Evolutionary conservation across 2,329 filamentous ascomycete species (phyloP), one percentile per base, ranked within the genome.

Genomic region (Colletotrichum tamarilloi): DNA sequence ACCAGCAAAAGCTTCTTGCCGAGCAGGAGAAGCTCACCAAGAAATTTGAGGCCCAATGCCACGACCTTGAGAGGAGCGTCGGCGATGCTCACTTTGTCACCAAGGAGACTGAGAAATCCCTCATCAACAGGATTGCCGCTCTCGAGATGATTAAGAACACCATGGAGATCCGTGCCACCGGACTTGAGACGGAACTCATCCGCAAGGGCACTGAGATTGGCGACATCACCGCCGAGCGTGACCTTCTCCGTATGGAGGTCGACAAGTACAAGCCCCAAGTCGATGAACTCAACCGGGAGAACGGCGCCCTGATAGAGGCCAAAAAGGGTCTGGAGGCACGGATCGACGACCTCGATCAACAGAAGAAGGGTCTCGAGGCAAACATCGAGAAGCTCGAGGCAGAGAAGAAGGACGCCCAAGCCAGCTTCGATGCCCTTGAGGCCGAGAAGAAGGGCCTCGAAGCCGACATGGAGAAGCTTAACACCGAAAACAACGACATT

Each of bases 121-220:
- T 75, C 59, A 73, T 75, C n/a, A 73, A 75, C 67, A 58, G 67
- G 2, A 70, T 75, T 26, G 74, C 73, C 42, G 73, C 72, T 16
- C 69, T 75, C 0, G 74, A 75, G 69, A 24, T 75, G 38, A 66
- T 64, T 19, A 75, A 73, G 38, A 73, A 75, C 35, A 64, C 38
- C 24, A 69, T 75, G 4, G 35, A 75, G 49, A 30, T 68, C 49
- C 70, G 73, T 3, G 38, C 58, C 38, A 32, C 64, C 28, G 69
- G 60, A 4, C 74, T 75, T 30, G 74, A 75, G 63, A 68, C 55
- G 26, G 66, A 75, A 35, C 68, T 75, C 7, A 46, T 68, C 19
- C 56, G 35, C 22, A 72, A 68, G 46, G 69, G 55, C 26, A 63
- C 66, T 22, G 73, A 75, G 38, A 66, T 75, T 16, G 73, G 74